phyloP scores from a whole-genome alignment of 495 filamentous ascomycete species.

The Tuber calosporum region DNA sequence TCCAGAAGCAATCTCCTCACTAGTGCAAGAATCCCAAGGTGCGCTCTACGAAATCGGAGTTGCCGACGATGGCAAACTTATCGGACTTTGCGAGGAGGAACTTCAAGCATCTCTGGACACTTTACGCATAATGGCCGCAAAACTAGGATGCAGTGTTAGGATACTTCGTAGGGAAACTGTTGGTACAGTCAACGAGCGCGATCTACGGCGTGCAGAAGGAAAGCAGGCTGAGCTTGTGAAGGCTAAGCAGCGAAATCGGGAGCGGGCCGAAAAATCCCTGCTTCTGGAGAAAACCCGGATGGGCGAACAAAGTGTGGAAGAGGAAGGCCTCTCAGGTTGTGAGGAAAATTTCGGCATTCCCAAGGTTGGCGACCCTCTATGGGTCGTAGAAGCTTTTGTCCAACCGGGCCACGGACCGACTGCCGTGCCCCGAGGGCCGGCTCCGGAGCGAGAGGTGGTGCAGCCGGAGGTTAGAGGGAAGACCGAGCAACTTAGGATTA shows the following conservation, averaged over 20 bases:
- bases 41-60: constrained; percentile 96
- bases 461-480: constrained; percentile 24
- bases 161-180: constrained; percentile 77
- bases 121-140: constrained; percentile 80
- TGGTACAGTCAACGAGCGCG: constrained; percentile 47
- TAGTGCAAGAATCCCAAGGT: constrained; percentile 84
- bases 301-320: constrained; percentile 8
- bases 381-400: constrained; percentile 81
- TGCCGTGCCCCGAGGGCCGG: neutral
- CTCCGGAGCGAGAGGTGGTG: constrained; percentile 11
- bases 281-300: neutral
- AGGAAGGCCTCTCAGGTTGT: constrained; percentile 28
- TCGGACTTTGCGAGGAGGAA: constrained; percentile 84
- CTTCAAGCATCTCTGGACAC: constrained; percentile 81
- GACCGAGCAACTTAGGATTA: constrained; percentile 78
- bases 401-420: constrained; percentile 48
- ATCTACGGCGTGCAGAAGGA: constrained; percentile 28
- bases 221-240: constrained; percentile 39
- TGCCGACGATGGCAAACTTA: constrained; percentile 84
- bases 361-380: constrained; percentile 55
- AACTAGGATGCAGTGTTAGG: constrained; percentile 80
- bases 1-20: constrained; percentile 59
- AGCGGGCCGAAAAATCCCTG: constrained; percentile 10
- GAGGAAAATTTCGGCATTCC: constrained; percentile 37
- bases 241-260: constrained; percentile 24